Evolutionary conservation across 768 basidiomycete genomes (phyloP), one percentile per base, ranked within the genome.

Genomic region (Suillus lakei): DNA sequence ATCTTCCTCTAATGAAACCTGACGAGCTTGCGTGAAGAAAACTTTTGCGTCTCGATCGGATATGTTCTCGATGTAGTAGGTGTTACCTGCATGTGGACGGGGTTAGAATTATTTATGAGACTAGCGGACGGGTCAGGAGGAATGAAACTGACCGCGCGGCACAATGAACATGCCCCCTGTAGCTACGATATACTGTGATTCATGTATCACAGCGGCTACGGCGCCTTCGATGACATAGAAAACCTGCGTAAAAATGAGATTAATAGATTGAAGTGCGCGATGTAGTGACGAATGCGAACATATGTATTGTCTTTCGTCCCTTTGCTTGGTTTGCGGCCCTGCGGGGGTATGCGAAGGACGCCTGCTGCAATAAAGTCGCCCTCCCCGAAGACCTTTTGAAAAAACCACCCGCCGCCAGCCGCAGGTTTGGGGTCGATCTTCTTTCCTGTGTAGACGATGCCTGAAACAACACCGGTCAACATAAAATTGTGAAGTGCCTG

Each of bases 221-320:
- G 93, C 92, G 13, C 98, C 98, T 78, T 94, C 88, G 63, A 95
- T 86, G 53, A 96, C 89, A 73, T 90, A 90, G 80, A 92, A 91
- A 2, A 90, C 82, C 91, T 92, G 71, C 26, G 30, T 30, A 36
- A 59, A n/a, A 41, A 41, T 4, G 28, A 34, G 18, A 38, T 66
- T 38, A 65, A 58, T 5, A 44, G 28, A 51, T 38, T 3, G 6
- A 62, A 44, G 50, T 6, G 26, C 9, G 23, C 34, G 41, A 23
- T 1, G 51, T 5, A 54, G 55, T 36, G 3, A n/a, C 6, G 48
- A 41, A 28, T 10, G 83, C 92, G 69, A 67, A 95, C 94, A 74
- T 93, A 96, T 30, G 93, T 93, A 70, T 99, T 99, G 72, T 99
- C 98, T 73, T 92, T 96, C 1, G 95, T 88, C 28, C 86, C 85